A percentile compares a stretch with the other conserved stretches of the same genome.
phyloP scores from a whole-genome alignment of 306 rosid genomes.

The Quillaja saponaria region DNA sequence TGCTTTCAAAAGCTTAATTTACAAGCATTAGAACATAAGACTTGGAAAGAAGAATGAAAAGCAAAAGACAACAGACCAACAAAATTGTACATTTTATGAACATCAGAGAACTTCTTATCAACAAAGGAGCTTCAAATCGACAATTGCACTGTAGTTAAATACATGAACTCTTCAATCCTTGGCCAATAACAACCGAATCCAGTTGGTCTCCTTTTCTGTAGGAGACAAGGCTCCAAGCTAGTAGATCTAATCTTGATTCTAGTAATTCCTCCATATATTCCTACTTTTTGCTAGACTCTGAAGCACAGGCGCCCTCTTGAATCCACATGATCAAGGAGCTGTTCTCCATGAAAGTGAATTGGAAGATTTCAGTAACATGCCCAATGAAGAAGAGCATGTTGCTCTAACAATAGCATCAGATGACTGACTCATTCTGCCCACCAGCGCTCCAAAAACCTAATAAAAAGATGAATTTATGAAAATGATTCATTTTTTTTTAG shows the following conservation, averaged over 20 bases:
- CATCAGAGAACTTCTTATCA: background rate
- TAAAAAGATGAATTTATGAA: constrained; percentile 31
- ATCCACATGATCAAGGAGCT: constrained; percentile 55
- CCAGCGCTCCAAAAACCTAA: constrained; percentile 76
- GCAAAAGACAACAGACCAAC: constrained; percentile 10
- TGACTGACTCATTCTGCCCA: constrained; percentile 79
- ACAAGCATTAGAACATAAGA: constrained; percentile 14
- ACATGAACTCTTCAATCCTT: constrained; percentile 13
- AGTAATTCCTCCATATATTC: constrained; percentile 1
- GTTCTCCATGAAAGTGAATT: constrained; percentile 60
- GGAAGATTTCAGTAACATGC: constrained; percentile 76
- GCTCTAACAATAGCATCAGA: constrained; percentile 85
- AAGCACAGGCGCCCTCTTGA: constrained; percentile 38
- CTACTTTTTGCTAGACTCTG: constrained; percentile 30
- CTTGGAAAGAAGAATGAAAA: background rate
- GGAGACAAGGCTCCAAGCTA: constrained; percentile 14
- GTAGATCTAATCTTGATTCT: constrained; percentile 6
- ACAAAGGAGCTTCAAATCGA: constrained; percentile 11
- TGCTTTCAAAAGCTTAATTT: no score
- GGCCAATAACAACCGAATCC: constrained; percentile 4
- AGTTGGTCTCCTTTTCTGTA: background rate
- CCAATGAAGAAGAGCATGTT: constrained; percentile 79
- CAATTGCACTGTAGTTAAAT: no score
- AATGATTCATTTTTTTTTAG: constrained; percentile 5
- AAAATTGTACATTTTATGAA: constrained; percentile 25